Evolutionary conservation across 805 yeast genomes (phyloP), one percentile per base, ranked within the genome.

Genomic region (Suhomyces pyralidae): DNA sequence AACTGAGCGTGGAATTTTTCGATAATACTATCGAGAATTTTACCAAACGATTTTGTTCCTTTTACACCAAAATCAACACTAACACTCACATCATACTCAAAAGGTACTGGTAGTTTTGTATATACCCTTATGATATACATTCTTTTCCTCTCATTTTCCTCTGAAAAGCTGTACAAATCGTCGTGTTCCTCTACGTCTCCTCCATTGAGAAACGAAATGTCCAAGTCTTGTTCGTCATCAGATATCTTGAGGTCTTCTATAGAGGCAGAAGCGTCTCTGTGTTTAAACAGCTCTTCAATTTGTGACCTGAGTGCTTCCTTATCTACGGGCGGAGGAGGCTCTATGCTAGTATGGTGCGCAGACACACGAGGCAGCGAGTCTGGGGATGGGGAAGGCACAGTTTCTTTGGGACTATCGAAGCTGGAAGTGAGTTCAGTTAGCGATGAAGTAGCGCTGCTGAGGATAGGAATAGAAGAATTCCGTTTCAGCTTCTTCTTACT

Each of bases 61-160:
- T 61, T 67, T 25, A 65, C 61, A 10, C 65, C 66, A 53, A 48
- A 55, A 43, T 50, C 60, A 40, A 26, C 40, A n/a, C 61, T 58
- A 3, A 36, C 46, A 20, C 38, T 46, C n/a, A 45, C 10, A 30
- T 40, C 43, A 40, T 44, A 42, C 32, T 52, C 49, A 4, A 32
- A 24, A 6, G 56, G 58, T 7, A 48, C 40, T 5, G 66, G 61
- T 12, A 70, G 40, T 50, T 71, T 72, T 30, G 72, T 64, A 24
- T 57, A 57, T 3, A 73, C 65, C 47, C 58, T 57, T 2, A 74
- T 58, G 6, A 61, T 52, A 56, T 74, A 74, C 32, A 58, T 55
- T 20, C 78, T 54, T n/a, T 57, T 54, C 32, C 53, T 54, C 50
- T 73, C 77, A 15, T 65, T 60, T 3, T 54, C 58, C 15, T 55